These are phyloP conservation scores for Euphorbia celastroides DNA, from an alignment of 441 rosid genomes.

Conservation along the genomic window DNA sequence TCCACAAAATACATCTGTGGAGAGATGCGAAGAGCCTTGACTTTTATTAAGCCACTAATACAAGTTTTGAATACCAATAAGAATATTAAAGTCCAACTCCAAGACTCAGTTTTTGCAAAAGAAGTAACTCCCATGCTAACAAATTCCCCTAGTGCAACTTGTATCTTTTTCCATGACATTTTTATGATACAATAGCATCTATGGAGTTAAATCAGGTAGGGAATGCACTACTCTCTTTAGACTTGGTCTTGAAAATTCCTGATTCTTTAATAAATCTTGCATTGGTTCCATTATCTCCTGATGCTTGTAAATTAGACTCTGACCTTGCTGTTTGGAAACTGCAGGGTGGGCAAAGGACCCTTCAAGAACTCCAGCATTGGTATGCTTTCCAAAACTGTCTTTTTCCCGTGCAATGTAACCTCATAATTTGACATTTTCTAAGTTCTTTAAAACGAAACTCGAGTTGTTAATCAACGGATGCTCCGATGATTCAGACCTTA, in stretches of 20 bases:
- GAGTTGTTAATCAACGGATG: background rate
- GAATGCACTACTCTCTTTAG: background rate
- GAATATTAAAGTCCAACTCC: too few relatives aligned
- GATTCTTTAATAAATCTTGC: background rate
- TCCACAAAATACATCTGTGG: too few relatives aligned
- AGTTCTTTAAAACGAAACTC: background rate
- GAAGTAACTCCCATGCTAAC: too few relatives aligned
- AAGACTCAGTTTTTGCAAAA: too few relatives aligned
- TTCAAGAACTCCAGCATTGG: constrained; percentile 70
- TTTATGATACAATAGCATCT: too few relatives aligned
- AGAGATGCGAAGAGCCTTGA: too few relatives aligned
- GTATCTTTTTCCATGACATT: too few relatives aligned
- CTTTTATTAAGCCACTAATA: too few relatives aligned
- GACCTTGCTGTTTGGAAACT: constrained; percentile 19
- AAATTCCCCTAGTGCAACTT: too few relatives aligned
- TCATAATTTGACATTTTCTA: background rate
- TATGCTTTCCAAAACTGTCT: constrained; percentile 33
- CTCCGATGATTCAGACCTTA: background rate
- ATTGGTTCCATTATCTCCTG: constrained; percentile 4
- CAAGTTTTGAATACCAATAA: too few relatives aligned
- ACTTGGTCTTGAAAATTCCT: constrained; percentile 9
- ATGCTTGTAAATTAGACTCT: constrained; percentile 3
- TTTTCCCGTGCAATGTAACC: background rate
- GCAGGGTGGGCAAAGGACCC: constrained; percentile 55
- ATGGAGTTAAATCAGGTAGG: too few relatives aligned